Percentiles rank a stretch among this genome's conserved stretches.
Conservation (phyloP, 257 asterid genomes). For the Solanum habrochaites region DNA sequence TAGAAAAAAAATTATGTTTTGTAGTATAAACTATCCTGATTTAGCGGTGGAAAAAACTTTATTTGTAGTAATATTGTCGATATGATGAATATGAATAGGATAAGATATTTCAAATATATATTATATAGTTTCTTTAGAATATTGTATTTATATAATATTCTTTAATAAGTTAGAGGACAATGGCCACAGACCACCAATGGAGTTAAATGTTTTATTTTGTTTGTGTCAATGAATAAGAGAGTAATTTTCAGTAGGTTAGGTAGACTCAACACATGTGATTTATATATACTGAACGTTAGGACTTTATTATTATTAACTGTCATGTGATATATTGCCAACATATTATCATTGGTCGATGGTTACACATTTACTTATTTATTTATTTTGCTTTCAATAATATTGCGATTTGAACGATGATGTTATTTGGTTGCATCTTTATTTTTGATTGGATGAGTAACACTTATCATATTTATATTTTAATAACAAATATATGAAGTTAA, state of each 20-base stretch:
- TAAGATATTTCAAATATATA: neutral
- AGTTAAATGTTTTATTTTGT: neutral
- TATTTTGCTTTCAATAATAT: too few species aligned
- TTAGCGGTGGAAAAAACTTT: neutral
- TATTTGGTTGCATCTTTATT: neutral
- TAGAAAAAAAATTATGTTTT: neutral
- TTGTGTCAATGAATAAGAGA: constrained; percentile 16
- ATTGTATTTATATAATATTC: neutral
- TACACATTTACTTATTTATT: neutral
- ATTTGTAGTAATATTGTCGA: neutral
- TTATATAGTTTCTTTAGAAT: neutral
- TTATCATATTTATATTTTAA: too few species aligned
- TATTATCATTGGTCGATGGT: neutral
- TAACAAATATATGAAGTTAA: neutral
- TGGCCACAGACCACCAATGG: constrained; percentile 20
- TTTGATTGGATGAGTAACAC: neutral
- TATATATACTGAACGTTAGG: neutral
- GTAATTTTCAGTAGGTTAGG: constrained; percentile 20
- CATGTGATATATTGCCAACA: neutral
- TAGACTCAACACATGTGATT: constrained; percentile 45
- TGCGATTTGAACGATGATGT: neutral
- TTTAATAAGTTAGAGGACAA: constrained; percentile 3
- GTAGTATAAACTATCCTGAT: too few species aligned
- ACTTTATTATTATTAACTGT: neutral
- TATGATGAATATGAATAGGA: neutral